A percentile compares a stretch with the other conserved stretches of the same genome.
Conservation (phyloP, 1,284 basidiomycete species). For the Pseudozyma sp. region DNA sequence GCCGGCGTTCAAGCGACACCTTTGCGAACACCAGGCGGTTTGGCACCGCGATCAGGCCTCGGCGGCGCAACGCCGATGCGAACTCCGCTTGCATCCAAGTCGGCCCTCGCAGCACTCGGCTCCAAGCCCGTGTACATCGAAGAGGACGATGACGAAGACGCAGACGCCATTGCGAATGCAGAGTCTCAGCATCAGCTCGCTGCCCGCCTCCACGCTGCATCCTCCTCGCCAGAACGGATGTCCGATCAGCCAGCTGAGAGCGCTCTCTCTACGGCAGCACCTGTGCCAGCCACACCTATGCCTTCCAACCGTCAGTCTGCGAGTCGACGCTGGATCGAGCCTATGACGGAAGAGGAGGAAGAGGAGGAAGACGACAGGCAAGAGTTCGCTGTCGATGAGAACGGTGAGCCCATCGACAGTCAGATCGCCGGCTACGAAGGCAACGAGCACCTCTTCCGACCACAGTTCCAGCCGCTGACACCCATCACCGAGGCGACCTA, state of each 20-base stretch:
- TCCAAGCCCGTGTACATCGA: conserved; percentile 39
- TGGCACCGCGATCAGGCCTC: conserved; percentile 17
- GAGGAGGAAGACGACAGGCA: conserved; percentile 38
- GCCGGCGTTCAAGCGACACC: conserved; percentile 45
- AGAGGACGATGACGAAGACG: conserved; percentile 53
- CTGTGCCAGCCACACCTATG: conserved; percentile 47
- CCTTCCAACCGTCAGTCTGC: conserved; percentile 35
- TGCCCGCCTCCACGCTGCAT: too few relatives aligned
- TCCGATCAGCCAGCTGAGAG: background rate
- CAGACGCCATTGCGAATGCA: conserved; percentile 7
- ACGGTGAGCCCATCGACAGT: conserved; percentile 21
- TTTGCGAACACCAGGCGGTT: conserved; percentile 26
- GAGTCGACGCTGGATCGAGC: conserved; percentile 48
- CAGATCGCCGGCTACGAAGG: conserved; percentile 18
- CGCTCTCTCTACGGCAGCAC: background rate
- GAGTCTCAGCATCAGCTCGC: too few relatives aligned
- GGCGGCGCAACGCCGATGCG: conserved; percentile 49
- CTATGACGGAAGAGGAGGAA: conserved; percentile 51
- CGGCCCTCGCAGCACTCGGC: conserved; percentile 19
- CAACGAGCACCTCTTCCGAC: conserved; percentile 36
- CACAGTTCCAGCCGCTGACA: conserved; percentile 58
- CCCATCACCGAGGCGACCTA: conserved; percentile 64
- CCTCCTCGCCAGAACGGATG: too few relatives aligned
- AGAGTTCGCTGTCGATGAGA: conserved; percentile 23
- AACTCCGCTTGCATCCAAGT: conserved; percentile 35